Percentiles rank a stretch among this genome's conserved stretches.
phyloP scores from a whole-genome alignment of 768 basidiomycete species.

The Suillus bovinus region DNA sequence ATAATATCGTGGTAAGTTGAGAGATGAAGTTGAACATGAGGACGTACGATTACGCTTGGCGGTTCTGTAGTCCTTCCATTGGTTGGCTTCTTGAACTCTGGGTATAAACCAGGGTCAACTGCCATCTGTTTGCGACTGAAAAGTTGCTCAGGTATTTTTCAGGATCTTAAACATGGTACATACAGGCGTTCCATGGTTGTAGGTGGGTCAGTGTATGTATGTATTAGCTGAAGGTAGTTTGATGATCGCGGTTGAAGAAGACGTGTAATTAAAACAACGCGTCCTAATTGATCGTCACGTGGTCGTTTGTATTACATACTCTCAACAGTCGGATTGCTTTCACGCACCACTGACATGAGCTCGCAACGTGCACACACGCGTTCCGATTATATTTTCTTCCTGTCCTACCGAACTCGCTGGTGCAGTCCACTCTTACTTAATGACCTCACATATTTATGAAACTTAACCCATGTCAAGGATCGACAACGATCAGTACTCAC shows the following conservation, averaged over 20 bases:
- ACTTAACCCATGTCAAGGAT: constrained; percentile 49
- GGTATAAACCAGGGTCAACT: constrained; percentile 26
- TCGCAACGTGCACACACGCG: constrained; percentile 23
- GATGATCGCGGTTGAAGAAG: constrained; percentile 8
- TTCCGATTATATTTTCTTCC: constrained; percentile 58
- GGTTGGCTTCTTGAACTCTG: constrained; percentile 29
- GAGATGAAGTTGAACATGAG: not conserved
- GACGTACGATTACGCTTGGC: constrained; percentile 24
- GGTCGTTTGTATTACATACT: constrained; percentile 4
- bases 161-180: not conserved
- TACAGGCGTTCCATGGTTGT: constrained; percentile 31
- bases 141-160: not conserved
- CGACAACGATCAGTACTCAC: constrained; percentile 85
- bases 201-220: constrained; percentile 12
- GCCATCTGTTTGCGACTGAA: constrained; percentile 29
- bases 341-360: not conserved
- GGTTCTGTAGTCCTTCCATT: constrained; percentile 16
- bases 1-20: not conserved
- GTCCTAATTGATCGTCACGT: constrained; percentile 21
- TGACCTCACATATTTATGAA: not conserved
- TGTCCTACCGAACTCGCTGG: constrained; percentile 73
- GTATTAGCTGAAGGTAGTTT: not conserved
- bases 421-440: constrained; percentile 25
- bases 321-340: not conserved
- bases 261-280: constrained; percentile 23